Base-by-base conservation (phyloP, 1,284 basidiomycete genomes). In the Porodaedalea pini region DNA sequence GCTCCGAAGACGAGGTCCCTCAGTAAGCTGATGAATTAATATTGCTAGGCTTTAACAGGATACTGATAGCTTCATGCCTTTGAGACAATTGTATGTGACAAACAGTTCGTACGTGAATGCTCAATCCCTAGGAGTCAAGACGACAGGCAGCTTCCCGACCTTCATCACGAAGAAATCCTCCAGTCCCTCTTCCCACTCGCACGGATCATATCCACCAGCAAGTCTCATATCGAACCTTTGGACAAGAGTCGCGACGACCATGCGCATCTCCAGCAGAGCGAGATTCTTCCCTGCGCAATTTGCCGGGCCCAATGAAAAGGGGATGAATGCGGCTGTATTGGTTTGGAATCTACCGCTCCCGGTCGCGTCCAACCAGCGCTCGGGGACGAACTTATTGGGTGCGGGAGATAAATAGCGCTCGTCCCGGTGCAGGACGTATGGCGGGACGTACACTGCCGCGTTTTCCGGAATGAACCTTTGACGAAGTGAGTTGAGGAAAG, bases 401-500 rank as follows among this genome's bases (percentile, higher is more conserved):
- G 62, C 63, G 2, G 73, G 73, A 2, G 66, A 73, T 58, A 77
- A 77, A 63, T 76, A 62, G 15, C 69, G 67, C 10, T 71, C 66
- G 54, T 71, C 68, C 27, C 72, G 68, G 45, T 81, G 80, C 7
- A 81, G 64, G 27, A 72, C 72, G 63, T 81, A 81, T 10, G 69
- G 70, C 34, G 79, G 77, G 37, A 80, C 67, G 54, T 73, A 76
- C 10, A 78, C 70, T 41, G 70, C 73, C 1, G 78, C 81, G 31
- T 75, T 75, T 63, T 78, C 78, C 1, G 79, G 77, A 2, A 83
- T 67, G 56, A 73, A 76, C 47, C 78, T 82, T 15, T 19, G 10
- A 54, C 6, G 37, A 15, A 13, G 17, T 15, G 2, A 21, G 23
- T 13, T 11, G 7, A 7, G 19, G 15, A 8, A 27, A 23, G 6